phyloP scores from a whole-genome alignment of 2,329 filamentous ascomycete genomes.

The Ophiosphaerella narmari region DNA sequence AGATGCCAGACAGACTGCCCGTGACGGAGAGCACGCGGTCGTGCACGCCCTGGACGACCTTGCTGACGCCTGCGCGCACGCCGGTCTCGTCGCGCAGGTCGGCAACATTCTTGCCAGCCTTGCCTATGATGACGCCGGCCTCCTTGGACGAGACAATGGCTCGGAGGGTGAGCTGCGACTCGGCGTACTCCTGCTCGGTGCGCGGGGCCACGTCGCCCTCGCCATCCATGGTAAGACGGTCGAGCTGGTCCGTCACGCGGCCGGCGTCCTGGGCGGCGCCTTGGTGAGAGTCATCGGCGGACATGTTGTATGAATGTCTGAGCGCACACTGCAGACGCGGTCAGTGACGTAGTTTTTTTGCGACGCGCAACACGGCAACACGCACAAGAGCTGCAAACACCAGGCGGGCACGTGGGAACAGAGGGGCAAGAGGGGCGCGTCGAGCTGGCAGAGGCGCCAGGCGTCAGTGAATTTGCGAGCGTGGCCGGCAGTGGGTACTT shows the following conservation, averaged over 20 bases:
- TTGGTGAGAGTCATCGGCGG: slow-evolving; percentile 46
- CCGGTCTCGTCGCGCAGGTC: slow-evolving; percentile 96
- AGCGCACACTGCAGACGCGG: slow-evolving; percentile 29
- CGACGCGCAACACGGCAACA: slow-evolving; percentile 16
- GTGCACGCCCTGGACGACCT: slow-evolving; percentile 96
- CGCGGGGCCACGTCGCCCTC: slow-evolving; percentile 77
- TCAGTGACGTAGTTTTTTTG: slow-evolving; percentile 34
- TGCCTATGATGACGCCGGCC: slow-evolving; percentile 98
- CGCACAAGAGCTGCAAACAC: slow-evolving; percentile 19
- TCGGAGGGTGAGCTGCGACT: slow-evolving; percentile 88
- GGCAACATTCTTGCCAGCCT: slow-evolving; percentile 97
- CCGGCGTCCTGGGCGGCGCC: slow-evolving; percentile 38
- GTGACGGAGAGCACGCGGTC: slow-evolving; percentile 97
- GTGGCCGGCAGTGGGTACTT: slow-evolving; percentile 27
- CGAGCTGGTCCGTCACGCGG: slow-evolving; percentile 50
- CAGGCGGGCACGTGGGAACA: slow-evolving; percentile 3
- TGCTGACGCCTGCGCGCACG: slow-evolving; percentile 97
- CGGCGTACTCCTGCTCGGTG: slow-evolving; percentile 95
- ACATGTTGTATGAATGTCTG: slow-evolving; percentile 48
- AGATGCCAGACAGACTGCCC: slow-evolving; percentile 83
- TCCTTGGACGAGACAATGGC: slow-evolving; percentile 99
- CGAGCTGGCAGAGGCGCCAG: slow-evolving; percentile 17
- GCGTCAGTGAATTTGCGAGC: slow-evolving; percentile 30
- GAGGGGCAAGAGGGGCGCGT: slow-evolving; percentile 12
- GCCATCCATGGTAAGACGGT: slow-evolving; percentile 45